Evolutionary conservation across 805 yeast species (phyloP).

Genomic region (Candida namnaoensis): DNA sequence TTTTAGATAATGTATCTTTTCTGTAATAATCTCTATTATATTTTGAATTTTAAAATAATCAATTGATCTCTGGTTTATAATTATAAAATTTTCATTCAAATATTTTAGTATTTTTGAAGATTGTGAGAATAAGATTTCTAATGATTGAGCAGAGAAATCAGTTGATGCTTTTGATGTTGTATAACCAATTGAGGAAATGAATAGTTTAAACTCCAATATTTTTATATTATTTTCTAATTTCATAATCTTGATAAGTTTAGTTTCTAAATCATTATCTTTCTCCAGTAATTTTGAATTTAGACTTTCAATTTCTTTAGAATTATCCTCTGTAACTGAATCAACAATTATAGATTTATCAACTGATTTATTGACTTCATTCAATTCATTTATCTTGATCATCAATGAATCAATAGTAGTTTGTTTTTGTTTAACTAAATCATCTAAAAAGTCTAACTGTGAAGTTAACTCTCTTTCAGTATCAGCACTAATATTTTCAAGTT

Average conservation of each 20-base stretch:
- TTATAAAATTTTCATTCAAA: neutral
- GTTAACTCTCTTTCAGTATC: neutral
- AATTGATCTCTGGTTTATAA: too few species aligned
- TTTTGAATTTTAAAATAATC: too few species aligned
- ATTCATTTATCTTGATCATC: neutral
- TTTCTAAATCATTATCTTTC: neutral
- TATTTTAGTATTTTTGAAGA: neutral
- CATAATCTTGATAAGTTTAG: neutral
- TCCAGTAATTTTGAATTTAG: too few species aligned
- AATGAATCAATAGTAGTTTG: neutral
- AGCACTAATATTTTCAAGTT: neutral
- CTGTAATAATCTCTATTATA: too few species aligned
- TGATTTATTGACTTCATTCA: too few species aligned
- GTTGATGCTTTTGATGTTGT: neutral
- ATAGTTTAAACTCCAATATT: neutral
- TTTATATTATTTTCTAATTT: neutral
- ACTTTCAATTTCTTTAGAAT: too few species aligned
- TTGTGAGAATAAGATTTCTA: too few species aligned
- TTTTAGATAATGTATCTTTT: too few species aligned
- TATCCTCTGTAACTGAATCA: too few species aligned
- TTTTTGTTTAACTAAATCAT: neutral
- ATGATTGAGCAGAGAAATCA: too few species aligned
- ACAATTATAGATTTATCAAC: too few species aligned
- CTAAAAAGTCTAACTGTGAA: neutral
- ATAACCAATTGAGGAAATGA: neutral